Percentiles rank a stretch among this genome's conserved stretches.
These are phyloP conservation scores for Pythium aquatile DNA, from an alignment of 352 stramenopile genomes.

Conservation along the genomic window DNA sequence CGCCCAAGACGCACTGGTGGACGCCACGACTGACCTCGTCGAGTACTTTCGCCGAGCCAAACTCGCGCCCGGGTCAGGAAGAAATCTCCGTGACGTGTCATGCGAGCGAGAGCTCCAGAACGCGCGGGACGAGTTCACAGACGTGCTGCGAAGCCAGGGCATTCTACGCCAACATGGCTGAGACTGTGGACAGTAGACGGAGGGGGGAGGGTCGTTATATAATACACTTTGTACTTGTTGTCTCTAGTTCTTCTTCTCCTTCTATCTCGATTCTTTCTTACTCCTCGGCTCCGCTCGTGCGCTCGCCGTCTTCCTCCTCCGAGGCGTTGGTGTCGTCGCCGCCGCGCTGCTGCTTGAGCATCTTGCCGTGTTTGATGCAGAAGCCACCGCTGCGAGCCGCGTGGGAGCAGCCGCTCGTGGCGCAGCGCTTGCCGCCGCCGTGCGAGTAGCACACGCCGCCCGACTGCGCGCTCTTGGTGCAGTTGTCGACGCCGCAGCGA, in stretches of 20 bases:
- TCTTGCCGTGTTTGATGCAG: conserved; percentile 85
- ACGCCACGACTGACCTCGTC: conserved; percentile 30
- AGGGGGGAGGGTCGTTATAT: background rate
- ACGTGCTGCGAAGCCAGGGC: conserved; percentile 19
- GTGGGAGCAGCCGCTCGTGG: conserved; percentile 69
- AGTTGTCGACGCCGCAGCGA: conserved; percentile 69
- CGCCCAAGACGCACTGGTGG: conserved; percentile 43
- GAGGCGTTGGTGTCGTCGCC: background rate
- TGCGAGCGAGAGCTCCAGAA: conserved; percentile 47
- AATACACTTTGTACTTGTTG: conserved; percentile 8
- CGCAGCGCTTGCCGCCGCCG: conserved; percentile 80
- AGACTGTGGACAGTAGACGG: no score
- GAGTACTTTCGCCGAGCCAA: conserved; percentile 22
- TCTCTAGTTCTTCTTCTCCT: background rate
- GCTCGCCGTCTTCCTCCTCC: conserved; percentile 6
- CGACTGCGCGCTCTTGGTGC: conserved; percentile 78
- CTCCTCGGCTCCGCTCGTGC: conserved; percentile 9
- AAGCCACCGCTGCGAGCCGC: conserved; percentile 75
- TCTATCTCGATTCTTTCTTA: conserved; percentile 3
- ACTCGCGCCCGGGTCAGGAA: background rate
- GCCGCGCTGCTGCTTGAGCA: conserved; percentile 31
- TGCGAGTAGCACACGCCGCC: conserved; percentile 85
- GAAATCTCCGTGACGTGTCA: conserved; percentile 30
- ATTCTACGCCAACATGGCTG: background rate
- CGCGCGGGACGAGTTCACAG: conserved; percentile 37